Evolutionary conservation across 768 basidiomycete species (phyloP).

Genomic region (Lactifluus piperatus): DNA sequence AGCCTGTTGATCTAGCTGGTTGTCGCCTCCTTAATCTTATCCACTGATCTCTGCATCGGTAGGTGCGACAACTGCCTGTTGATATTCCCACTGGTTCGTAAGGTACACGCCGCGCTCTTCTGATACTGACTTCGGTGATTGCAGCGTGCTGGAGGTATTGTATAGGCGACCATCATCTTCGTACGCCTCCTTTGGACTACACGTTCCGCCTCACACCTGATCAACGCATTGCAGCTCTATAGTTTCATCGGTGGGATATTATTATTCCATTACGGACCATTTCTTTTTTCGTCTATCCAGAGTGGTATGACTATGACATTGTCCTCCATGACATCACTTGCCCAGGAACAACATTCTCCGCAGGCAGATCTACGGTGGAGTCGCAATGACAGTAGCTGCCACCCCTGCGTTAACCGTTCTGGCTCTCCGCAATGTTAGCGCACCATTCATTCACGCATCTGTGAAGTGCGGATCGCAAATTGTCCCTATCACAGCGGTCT

Average conservation of each 20-base stretch:
- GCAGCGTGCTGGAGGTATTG: slow-evolving; percentile 64
- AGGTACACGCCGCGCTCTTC: slow-evolving; percentile 1
- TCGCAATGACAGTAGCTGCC: slow-evolving; percentile 44
- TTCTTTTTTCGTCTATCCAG: slow-evolving; percentile 56
- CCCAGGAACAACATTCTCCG: neutral
- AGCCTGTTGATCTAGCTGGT: neutral
- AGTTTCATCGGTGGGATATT: slow-evolving; percentile 59
- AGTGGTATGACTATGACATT: slow-evolving; percentile 47
- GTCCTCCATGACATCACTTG: neutral
- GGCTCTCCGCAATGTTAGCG: slow-evolving; percentile 51
- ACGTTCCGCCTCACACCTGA: slow-evolving; percentile 4
- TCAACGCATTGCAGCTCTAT: slow-evolving; percentile 39
- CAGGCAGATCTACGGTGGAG: slow-evolving; percentile 65
- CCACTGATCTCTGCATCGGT: slow-evolving; percentile 1
- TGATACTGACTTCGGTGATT: slow-evolving; percentile 17
- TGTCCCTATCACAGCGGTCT: slow-evolving; percentile 41
- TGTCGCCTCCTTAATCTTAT: neutral
- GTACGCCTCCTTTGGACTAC: slow-evolving; percentile 31
- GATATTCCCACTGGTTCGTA: slow-evolving; percentile 58
- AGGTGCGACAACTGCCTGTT: slow-evolving; percentile 81
- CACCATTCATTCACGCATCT: slow-evolving; percentile 17
- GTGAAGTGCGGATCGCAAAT: slow-evolving; percentile 18
- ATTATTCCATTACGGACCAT: slow-evolving; percentile 52
- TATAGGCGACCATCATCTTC: slow-evolving; percentile 54
- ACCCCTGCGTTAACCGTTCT: slow-evolving; percentile 45